A percentile compares a stretch with the other conserved stretches of the same genome.
Evolutionary conservation across 23 red algal species (phyloP).

Genomic region (Gracilaria caudata): DNA sequence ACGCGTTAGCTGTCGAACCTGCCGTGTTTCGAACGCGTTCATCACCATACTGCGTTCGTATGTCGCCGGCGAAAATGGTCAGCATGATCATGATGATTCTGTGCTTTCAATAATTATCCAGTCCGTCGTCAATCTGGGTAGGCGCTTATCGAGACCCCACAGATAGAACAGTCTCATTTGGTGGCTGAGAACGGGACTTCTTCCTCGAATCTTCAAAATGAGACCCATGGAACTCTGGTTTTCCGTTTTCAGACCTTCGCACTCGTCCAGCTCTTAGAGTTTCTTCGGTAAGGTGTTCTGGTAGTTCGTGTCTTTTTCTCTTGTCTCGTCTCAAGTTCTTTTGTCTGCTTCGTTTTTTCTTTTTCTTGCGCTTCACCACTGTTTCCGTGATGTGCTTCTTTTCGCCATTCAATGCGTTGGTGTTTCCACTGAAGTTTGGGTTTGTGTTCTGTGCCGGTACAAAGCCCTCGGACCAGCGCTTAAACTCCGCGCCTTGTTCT

Average conservation of each 20-base stretch:
- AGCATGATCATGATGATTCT: background rate
- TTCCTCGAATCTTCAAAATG: background rate
- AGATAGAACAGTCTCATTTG: background rate
- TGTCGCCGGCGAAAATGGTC: background rate
- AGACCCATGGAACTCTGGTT: conserved; percentile 1
- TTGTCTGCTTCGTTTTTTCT: conserved; percentile 60
- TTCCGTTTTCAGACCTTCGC: background rate
- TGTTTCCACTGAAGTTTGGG: background rate
- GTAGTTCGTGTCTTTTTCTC: conserved; percentile 35
- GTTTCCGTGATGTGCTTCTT: background rate
- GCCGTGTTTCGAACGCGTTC: background rate
- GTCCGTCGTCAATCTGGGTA: background rate
- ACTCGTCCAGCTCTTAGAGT: conserved; percentile 62
- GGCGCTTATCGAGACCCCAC: background rate
- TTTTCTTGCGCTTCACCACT: conserved; percentile 25
- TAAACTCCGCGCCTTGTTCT: background rate
- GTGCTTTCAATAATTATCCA: background rate
- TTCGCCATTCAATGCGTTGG: background rate
- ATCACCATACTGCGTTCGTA: background rate
- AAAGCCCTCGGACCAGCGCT: conserved; percentile 12
- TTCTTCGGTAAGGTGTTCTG: conserved; percentile 63
- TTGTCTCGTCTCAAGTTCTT: conserved; percentile 82
- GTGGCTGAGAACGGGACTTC: background rate
- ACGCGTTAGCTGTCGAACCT: background rate
- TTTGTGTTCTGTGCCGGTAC: background rate